Evolutionary conservation across 2,329 filamentous ascomycete genomes (phyloP).

Genomic region (Rachicladosporium sp.): DNA sequence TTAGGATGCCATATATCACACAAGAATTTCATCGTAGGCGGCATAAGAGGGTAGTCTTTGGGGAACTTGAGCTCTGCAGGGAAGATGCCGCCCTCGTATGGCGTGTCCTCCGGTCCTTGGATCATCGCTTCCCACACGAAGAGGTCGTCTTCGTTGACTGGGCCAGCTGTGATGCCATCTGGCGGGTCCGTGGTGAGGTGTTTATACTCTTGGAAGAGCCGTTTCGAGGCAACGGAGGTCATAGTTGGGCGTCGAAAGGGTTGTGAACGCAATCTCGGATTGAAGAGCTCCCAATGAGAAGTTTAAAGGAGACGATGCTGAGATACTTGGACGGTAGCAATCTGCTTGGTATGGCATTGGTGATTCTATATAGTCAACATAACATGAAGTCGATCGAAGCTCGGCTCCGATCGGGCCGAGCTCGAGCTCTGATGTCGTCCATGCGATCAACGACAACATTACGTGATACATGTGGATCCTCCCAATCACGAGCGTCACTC

Average conservation of each 20-base stretch:
- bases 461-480: too few relatives aligned
- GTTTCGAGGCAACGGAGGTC: constrained; percentile 47
- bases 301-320: too few relatives aligned
- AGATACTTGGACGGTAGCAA: too few relatives aligned
- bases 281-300: too few relatives aligned
- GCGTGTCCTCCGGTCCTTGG: constrained; percentile 86
- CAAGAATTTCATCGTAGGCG: constrained; percentile 90
- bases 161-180: constrained; percentile 94
- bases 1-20: constrained; percentile 96
- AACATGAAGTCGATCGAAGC: too few relatives aligned
- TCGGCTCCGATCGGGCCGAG: too few relatives aligned
- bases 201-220: constrained; percentile 93
- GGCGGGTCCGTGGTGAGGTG: constrained; percentile 86
- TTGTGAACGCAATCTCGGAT: not conserved
- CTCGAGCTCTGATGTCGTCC: too few relatives aligned
- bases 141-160: constrained; percentile 86
- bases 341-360: too few relatives aligned
- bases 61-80: constrained; percentile 91
- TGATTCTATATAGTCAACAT: too few relatives aligned
- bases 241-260: constrained; percentile 8
- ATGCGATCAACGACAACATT: too few relatives aligned
- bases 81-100: constrained; percentile 92
- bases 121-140: constrained; percentile 95
- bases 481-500: too few relatives aligned
- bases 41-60: constrained; percentile 90